Evolutionary conservation across 192 early-diverging fungal species (phyloP).

Genomic region (Diversispora epigaea): DNA sequence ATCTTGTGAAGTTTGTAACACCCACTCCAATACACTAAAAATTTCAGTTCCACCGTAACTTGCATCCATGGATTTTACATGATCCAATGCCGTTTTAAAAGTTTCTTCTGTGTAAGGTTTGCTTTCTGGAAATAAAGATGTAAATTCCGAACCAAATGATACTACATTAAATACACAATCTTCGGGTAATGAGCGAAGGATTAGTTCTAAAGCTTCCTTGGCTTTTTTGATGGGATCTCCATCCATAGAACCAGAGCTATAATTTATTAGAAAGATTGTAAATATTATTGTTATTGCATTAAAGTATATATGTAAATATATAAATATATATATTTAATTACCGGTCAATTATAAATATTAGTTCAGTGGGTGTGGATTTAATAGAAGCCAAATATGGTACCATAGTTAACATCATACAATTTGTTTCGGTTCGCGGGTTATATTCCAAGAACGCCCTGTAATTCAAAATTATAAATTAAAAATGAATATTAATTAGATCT

Average conservation of each 20-base stretch:
- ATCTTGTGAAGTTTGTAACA: slow-evolving; percentile 27
- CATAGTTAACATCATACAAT: no score
- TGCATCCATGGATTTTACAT: slow-evolving; percentile 40
- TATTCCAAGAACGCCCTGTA: slow-evolving; percentile 39
- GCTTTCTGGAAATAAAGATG: slow-evolving; percentile 44
- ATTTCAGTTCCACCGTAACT: slow-evolving; percentile 57
- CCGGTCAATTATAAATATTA: slow-evolving; percentile 50
- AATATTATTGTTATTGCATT: background rate
- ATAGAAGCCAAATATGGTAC: no score
- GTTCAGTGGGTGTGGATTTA: slow-evolving; percentile 31
- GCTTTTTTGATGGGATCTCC: slow-evolving; percentile 43
- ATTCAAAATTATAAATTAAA: background rate
- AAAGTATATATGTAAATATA: no score
- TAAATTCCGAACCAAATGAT: slow-evolving; percentile 42
- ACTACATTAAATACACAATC: slow-evolving; percentile 52
- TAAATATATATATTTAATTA: slow-evolving; percentile 18
- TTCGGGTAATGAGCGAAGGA: slow-evolving; percentile 51
- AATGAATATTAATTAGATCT: background rate
- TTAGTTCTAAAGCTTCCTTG: slow-evolving; percentile 43
- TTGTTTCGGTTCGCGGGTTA: slow-evolving; percentile 35
- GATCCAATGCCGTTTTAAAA: slow-evolving; percentile 37
- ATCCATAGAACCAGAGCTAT: slow-evolving; percentile 54
- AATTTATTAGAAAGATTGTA: background rate
- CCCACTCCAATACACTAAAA: slow-evolving; percentile 35
- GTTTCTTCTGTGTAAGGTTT: slow-evolving; percentile 39